Percentiles rank a stretch among this genome's conserved stretches.
Conservation (phyloP, 192 early-diverging fungal genomes). For the Gorgonomyces haynaldii region DNA sequence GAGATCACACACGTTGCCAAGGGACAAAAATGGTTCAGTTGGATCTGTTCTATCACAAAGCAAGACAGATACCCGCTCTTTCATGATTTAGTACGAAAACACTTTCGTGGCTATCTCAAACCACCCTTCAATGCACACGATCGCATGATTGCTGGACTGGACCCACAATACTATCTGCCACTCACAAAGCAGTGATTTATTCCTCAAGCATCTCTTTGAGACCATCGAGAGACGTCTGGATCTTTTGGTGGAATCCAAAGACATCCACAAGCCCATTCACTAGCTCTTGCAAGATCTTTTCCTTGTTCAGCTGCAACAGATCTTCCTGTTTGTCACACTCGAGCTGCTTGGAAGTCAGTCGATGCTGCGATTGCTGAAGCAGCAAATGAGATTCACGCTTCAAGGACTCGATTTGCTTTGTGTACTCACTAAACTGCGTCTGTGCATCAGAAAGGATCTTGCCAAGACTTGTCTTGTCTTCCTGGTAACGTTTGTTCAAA, state of each 20-base stretch:
- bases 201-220: no score
- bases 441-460: no score
- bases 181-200: constrained; percentile 3
- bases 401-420: no score
- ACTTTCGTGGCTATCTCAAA: constrained; percentile 46
- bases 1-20: constrained; percentile 33
- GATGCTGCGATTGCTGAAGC: no score
- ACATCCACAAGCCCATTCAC: background rate
- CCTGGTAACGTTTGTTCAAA: constrained; percentile 23
- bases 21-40: constrained; percentile 51
- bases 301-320: no score
- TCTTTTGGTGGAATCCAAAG: background rate
- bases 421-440: no score
- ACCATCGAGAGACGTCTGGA: background rate
- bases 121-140: constrained; percentile 58
- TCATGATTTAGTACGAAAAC: constrained; percentile 25
- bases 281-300: background rate
- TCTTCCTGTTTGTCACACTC: no score
- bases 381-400: no score
- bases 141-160: constrained; percentile 43
- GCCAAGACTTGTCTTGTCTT: no score
- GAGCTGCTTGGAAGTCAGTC: no score
- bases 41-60: constrained; percentile 19
- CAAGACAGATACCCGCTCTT: constrained; percentile 30
- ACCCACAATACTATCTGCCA: constrained; percentile 32